Percentiles rank a stretch among this genome's conserved stretches.
Conservation (phyloP, 1,139 yeast genomes). For the Geotrichum bryndzae region DNA sequence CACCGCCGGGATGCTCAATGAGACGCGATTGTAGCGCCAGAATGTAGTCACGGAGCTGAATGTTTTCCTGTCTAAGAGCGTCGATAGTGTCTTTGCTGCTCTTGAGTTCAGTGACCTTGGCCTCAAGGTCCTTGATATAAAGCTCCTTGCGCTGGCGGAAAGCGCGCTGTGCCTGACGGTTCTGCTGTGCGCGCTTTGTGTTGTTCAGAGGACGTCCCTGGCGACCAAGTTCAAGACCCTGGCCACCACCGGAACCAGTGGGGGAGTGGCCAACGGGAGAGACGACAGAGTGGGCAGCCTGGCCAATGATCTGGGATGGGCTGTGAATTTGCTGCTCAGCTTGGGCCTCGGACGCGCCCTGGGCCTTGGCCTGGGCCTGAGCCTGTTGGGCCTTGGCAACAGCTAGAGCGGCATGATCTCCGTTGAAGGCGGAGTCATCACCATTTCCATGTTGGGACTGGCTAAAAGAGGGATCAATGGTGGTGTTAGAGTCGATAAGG, state of each 20-base stretch:
- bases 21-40: slow-evolving; percentile 62
- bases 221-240: slow-evolving; percentile 20
- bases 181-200: slow-evolving; percentile 83
- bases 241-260: not conserved
- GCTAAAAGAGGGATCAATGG: slow-evolving; percentile 17
- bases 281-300: slow-evolving; percentile 2
- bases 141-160: slow-evolving; percentile 76
- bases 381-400: slow-evolving; percentile 17
- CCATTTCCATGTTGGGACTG: slow-evolving; percentile 8
- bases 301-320: slow-evolving; percentile 6
- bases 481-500: slow-evolving; percentile 10
- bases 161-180: slow-evolving; percentile 82
- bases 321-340: slow-evolving; percentile 8
- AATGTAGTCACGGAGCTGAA: slow-evolving; percentile 67
- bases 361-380: slow-evolving; percentile 4
- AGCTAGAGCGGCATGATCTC: slow-evolving; percentile 17
- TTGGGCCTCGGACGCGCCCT: slow-evolving; percentile 3
- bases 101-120: slow-evolving; percentile 57
- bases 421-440: slow-evolving; percentile 13
- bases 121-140: slow-evolving; percentile 70
- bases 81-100: slow-evolving; percentile 56
- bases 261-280: slow-evolving; percentile 2
- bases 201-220: slow-evolving; percentile 49
- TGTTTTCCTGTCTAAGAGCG: slow-evolving; percentile 59
- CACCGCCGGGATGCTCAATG: slow-evolving; percentile 42